A percentile compares a stretch with the other conserved stretches of the same genome.
These are phyloP conservation scores for Mrakia frigida DNA, from an alignment of 768 basidiomycete species.

Conservation along the genomic window DNA sequence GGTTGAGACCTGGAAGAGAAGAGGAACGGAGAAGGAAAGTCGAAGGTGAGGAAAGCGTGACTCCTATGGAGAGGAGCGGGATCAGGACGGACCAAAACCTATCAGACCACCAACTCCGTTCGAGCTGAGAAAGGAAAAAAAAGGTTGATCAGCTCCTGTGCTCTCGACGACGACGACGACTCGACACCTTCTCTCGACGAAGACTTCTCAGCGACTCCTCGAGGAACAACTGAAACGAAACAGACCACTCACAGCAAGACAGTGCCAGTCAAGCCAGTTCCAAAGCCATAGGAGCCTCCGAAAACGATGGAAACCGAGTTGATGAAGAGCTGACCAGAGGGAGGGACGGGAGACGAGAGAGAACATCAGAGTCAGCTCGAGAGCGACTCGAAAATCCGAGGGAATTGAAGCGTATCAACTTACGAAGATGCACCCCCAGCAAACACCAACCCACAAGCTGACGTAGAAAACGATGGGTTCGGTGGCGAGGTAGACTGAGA, in stretches of 20 bases:
- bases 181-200: too few relatives aligned
- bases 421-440: constrained; percentile 42
- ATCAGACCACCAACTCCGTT: constrained; percentile 38
- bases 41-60: too few relatives aligned
- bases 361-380: not conserved
- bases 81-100: constrained; percentile 30
- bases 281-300: constrained; percentile 37
- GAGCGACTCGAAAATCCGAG: not conserved
- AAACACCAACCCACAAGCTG: constrained; percentile 42
- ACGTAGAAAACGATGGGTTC: constrained; percentile 43
- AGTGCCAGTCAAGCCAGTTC: constrained; percentile 36
- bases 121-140: constrained; percentile 26
- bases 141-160: not conserved
- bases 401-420: not conserved
- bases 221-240: not conserved
- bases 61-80: not conserved
- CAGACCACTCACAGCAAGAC: constrained; percentile 37
- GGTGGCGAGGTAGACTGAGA: constrained; percentile 35
- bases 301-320: not conserved
- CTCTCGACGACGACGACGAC: too few relatives aligned
- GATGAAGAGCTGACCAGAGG: constrained; percentile 35
- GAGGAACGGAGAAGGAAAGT: not conserved
- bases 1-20: constrained; percentile 26
- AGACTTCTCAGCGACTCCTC: too few relatives aligned
- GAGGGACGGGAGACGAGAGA: not conserved